phyloP scores from a whole-genome alignment of 495 filamentous ascomycete genomes.

The Aspergillus taichungensis region DNA sequence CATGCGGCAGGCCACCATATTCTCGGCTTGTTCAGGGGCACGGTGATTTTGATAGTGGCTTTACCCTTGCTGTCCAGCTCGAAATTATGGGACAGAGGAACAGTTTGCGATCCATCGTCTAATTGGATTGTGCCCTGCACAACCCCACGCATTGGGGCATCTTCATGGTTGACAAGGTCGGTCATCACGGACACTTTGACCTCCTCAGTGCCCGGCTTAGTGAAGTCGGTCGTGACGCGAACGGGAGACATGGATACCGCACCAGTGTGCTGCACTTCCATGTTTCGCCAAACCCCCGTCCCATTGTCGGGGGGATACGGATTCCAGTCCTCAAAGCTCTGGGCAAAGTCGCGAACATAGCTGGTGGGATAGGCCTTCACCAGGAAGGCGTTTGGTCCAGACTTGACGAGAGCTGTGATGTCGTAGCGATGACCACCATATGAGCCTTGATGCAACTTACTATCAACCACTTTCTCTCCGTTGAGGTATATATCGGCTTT shows the following conservation, averaged over 20 bases:
- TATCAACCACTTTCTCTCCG: constrained; percentile 41
- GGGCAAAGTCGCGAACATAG: constrained; percentile 49
- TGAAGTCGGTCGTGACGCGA: constrained; percentile 39
- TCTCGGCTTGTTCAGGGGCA: constrained; percentile 42
- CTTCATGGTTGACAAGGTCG: constrained; percentile 41
- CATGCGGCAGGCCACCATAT: constrained; percentile 76
- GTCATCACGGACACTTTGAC: constrained; percentile 38
- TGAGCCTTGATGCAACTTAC: constrained; percentile 42
- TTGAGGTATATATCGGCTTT: constrained; percentile 55
- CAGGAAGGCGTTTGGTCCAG: constrained; percentile 40
- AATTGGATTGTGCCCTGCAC: constrained; percentile 29
- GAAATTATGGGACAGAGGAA: constrained; percentile 21
- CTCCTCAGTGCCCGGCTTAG: constrained; percentile 13
- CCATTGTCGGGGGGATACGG: constrained; percentile 51
- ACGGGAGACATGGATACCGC: constrained; percentile 41
- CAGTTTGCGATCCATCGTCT: constrained; percentile 7
- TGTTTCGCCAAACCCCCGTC: constrained; percentile 54
- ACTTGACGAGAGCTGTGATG: constrained; percentile 33
- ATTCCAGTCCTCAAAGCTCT: constrained; percentile 61
- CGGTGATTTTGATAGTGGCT: constrained; percentile 25
- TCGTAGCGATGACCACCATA: constrained; percentile 50
- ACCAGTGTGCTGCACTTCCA: constrained; percentile 50
- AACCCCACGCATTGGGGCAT: constrained; percentile 22
- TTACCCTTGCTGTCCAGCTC: constrained; percentile 30
- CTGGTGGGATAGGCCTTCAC: constrained; percentile 49